Conservation (phyloP, 352 stramenopile species). For the Globisporangium solare region DNA sequence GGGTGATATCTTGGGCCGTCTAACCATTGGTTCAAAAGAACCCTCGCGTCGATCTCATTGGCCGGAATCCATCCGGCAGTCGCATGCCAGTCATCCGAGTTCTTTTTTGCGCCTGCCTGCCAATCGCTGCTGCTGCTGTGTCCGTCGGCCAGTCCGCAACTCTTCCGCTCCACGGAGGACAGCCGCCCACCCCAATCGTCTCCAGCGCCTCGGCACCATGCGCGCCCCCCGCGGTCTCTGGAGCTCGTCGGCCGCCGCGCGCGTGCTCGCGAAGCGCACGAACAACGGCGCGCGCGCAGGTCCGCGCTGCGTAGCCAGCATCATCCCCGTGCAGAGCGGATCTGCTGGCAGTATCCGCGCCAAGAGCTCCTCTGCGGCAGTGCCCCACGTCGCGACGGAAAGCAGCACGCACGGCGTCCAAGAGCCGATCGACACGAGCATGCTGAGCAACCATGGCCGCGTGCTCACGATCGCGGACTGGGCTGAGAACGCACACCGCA, state of each 20-base stretch:
- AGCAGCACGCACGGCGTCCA: conserved; percentile 5
- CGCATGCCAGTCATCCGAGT: neutral
- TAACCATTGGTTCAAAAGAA: neutral
- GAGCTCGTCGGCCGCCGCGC: neutral
- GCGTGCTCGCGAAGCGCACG: neutral
- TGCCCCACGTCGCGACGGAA: neutral
- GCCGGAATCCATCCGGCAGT: neutral
- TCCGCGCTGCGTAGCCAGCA: neutral
- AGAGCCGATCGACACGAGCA: conserved; percentile 14
- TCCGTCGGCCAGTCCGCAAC: neutral
- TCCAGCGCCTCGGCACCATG: neutral
- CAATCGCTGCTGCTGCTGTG: neutral
- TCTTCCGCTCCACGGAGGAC: neutral
- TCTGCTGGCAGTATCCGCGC: conserved; percentile 7
- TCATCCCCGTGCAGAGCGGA: neutral
- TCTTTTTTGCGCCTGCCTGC: neutral
- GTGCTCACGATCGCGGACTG: conserved; percentile 49
- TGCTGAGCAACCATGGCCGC: conserved; percentile 12
- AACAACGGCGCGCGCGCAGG: neutral
- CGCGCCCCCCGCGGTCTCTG: neutral
- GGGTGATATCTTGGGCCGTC: neutral
- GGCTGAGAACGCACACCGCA: conserved; percentile 44
- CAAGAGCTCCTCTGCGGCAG: conserved; percentile 28
- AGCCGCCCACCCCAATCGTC: neutral
- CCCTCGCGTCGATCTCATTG: neutral